These are phyloP conservation scores for Calonectria crousiana DNA, from an alignment of 2,329 filamentous ascomycete genomes.

Conservation along the genomic window DNA sequence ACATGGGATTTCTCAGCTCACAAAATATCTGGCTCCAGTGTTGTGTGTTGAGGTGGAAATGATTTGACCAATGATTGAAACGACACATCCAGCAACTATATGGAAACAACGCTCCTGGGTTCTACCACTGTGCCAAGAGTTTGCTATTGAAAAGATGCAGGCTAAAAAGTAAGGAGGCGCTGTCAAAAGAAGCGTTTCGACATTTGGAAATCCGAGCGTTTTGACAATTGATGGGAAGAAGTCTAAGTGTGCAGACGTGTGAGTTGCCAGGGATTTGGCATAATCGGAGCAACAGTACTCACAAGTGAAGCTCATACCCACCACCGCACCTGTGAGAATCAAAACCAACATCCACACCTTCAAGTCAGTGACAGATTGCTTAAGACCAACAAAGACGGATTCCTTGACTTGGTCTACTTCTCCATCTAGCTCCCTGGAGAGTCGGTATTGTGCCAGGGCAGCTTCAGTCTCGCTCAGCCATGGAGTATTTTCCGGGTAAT, in stretches of 20 bases:
- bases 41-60: not conserved
- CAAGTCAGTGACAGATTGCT: not conserved
- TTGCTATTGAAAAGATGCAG: not conserved
- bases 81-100: not conserved
- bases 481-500: not conserved
- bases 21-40: not conserved
- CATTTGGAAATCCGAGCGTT: not conserved
- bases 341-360: not conserved
- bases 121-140: not conserved
- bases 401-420: not conserved
- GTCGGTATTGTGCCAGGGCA: not conserved
- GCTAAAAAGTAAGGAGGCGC: not conserved
- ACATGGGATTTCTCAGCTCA: not conserved
- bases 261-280: not conserved
- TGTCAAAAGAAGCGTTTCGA: not conserved
- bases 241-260: not conserved
- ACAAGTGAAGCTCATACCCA: constrained; percentile 1
- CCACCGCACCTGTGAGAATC: not conserved
- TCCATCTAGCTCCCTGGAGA: not conserved
- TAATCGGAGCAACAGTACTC: not conserved
- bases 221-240: not conserved
- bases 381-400: not conserved
- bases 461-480: not conserved
- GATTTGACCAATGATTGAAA: not conserved
- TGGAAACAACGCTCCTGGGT: not conserved